Percentiles rank a stretch among this genome's conserved stretches.
These are phyloP conservation scores for Pseudonectria foliicola DNA, from an alignment of 2,329 filamentous ascomycete genomes.

Conservation along the genomic window DNA sequence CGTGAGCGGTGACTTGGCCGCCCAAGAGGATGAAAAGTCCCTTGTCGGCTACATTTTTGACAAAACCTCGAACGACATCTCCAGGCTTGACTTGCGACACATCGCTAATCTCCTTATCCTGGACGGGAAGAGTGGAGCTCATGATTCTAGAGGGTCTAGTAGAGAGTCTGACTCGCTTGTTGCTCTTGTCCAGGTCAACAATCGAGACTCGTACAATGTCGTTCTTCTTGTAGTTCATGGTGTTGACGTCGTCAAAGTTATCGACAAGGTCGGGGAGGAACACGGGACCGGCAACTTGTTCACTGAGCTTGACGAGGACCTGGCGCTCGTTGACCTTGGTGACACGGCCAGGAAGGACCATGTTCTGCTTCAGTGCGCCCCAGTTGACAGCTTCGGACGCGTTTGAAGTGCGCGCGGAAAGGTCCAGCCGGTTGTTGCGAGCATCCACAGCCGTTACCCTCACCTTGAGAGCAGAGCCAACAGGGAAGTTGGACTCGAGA, in stretches of 20 bases:
- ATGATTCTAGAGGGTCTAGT: constrained; percentile 81
- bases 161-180: constrained; percentile 79
- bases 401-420: constrained; percentile 65
- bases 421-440: constrained; percentile 68
- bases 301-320: constrained; percentile 77
- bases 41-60: constrained; percentile 83
- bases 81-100: constrained; percentile 66
- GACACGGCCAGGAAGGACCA: constrained; percentile 75
- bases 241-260: constrained; percentile 75
- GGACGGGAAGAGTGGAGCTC: constrained; percentile 73
- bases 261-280: constrained; percentile 79
- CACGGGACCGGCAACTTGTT: constrained; percentile 70
- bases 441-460: constrained; percentile 69
- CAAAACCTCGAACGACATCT: constrained; percentile 80
- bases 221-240: constrained; percentile 69
- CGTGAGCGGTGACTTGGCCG: constrained; percentile 71
- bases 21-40: constrained; percentile 83
- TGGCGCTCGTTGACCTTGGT: constrained; percentile 81
- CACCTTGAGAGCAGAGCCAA: constrained; percentile 82
- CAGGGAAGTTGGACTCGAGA: constrained; percentile 71
- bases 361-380: constrained; percentile 65
- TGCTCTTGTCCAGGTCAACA: constrained; percentile 68
- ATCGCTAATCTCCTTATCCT: constrained; percentile 71
- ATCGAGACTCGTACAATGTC: constrained; percentile 85
- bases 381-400: constrained; percentile 49